A percentile compares a stretch with the other conserved stretches of the same genome.
These are phyloP conservation scores for Wickerhamiella occidentalis DNA, from an alignment of 805 yeast species.

Conservation along the genomic window DNA sequence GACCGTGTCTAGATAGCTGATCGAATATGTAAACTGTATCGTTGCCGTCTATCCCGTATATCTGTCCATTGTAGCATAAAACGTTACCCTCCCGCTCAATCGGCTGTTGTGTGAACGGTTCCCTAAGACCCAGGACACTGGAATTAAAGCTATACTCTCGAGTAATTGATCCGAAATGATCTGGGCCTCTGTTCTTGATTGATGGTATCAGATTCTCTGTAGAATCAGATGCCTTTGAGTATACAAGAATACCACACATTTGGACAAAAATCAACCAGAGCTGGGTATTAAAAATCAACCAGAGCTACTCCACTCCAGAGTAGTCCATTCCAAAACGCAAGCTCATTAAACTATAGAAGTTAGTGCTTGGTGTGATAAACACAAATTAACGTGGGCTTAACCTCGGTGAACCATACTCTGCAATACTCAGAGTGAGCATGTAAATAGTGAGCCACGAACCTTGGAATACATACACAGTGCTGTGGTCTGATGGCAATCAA, in stretches of 20 bases:
- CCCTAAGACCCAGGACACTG: conserved; percentile 68
- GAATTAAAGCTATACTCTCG: conserved; percentile 13
- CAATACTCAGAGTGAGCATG: too few species aligned
- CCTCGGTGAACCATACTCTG: too few species aligned
- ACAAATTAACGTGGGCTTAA: too few species aligned
- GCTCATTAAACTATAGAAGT: too few species aligned
- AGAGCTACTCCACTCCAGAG: too few species aligned
- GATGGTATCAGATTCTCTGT: neutral
- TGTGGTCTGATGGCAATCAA: too few species aligned
- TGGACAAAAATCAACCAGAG: neutral
- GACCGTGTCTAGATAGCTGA: conserved; percentile 32
- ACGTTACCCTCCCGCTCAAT: conserved; percentile 27
- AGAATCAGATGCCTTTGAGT: neutral
- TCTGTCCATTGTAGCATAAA: conserved; percentile 83
- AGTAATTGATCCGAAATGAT: conserved; percentile 13
- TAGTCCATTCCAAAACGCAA: too few species aligned
- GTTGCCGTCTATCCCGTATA: conserved; percentile 50
- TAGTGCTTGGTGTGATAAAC: too few species aligned
- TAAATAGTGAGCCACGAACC: too few species aligned
- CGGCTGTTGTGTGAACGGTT: conserved; percentile 74
- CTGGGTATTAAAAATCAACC: conserved; percentile 8
- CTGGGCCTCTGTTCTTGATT: conserved; percentile 25
- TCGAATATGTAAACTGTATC: conserved; percentile 50
- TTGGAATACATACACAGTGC: too few species aligned
- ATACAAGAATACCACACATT: conserved; percentile 29